phyloP scores from a whole-genome alignment of 257 asterid genomes.

The Petunia axillaris region DNA sequence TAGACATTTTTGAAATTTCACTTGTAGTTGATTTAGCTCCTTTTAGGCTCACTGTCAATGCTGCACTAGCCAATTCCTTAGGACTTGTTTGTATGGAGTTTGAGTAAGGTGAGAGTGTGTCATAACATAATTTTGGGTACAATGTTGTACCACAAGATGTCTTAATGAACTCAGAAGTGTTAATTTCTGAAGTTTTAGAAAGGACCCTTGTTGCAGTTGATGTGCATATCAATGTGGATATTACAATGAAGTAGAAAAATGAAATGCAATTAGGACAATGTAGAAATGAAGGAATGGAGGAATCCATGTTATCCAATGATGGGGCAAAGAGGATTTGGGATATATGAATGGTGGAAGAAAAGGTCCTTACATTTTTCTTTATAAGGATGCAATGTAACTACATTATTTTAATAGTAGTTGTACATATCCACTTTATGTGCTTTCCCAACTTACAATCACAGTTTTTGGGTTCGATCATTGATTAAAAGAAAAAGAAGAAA shows the following conservation, averaged over 20 bases:
- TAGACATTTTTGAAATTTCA: constrained; percentile 18
- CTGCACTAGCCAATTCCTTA: constrained; percentile 20
- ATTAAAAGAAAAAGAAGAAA: not conserved
- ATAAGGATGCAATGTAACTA: not conserved
- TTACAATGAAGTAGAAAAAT: not conserved
- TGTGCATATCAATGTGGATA: not conserved
- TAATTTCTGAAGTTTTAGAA: not conserved
- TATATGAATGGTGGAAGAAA: not conserved
- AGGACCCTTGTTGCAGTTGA: not conserved
- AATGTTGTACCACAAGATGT: constrained; percentile 24
- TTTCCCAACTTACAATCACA: not conserved
- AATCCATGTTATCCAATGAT: not conserved
- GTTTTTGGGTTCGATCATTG: not conserved
- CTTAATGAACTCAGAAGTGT: constrained; percentile 18
- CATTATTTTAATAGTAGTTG: not conserved
- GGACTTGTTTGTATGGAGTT: constrained; percentile 24
- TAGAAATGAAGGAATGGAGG: not conserved
- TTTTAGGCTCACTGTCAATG: constrained; percentile 22
- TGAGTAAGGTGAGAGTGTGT: constrained; percentile 31
- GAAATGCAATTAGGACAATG: not conserved
- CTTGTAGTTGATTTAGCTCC: constrained; percentile 20
- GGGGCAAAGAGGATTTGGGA: not conserved
- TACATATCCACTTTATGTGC: not conserved
- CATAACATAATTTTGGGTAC: constrained; percentile 27
- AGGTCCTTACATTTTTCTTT: not conserved